Percentiles rank a stretch among this genome's conserved stretches.
Evolutionary conservation across 768 basidiomycete species (phyloP).

Genomic region (Serendipita sp.): DNA sequence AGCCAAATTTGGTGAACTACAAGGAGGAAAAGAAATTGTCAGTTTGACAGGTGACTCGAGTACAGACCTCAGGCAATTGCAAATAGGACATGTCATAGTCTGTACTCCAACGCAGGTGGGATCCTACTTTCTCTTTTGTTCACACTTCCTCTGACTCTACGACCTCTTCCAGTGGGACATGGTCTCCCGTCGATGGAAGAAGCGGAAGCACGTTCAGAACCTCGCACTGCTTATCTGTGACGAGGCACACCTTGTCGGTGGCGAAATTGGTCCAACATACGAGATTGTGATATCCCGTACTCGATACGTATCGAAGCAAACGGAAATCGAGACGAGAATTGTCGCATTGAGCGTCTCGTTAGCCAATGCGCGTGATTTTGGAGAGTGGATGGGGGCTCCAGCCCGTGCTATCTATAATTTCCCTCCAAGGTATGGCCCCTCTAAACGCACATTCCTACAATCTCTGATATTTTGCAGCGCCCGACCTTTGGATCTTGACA

Average conservation of each 20-base stretch:
- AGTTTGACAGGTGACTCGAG: slow-evolving; percentile 89
- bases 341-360: slow-evolving; percentile 92
- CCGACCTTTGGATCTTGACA: slow-evolving; percentile 93
- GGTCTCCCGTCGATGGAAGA: slow-evolving; percentile 86
- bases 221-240: slow-evolving; percentile 89
- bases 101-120: slow-evolving; percentile 79
- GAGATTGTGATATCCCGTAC: slow-evolving; percentile 93
- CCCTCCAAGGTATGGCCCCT: slow-evolving; percentile 52
- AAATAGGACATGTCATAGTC: slow-evolving; percentile 84
- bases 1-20: slow-evolving; percentile 61
- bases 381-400: slow-evolving; percentile 94
- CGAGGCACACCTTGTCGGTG: slow-evolving; percentile 88
- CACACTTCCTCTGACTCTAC: background rate
- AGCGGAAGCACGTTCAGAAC: slow-evolving; percentile 89
- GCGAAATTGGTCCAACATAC: slow-evolving; percentile 90
- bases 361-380: slow-evolving; percentile 87
- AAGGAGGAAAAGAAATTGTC: slow-evolving; percentile 88
- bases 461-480: slow-evolving; percentile 34
- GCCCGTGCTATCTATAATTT: slow-evolving; percentile 97
- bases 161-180: slow-evolving; percentile 69
- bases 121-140: slow-evolving; percentile 1
- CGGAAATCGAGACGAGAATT: slow-evolving; percentile 81
- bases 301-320: slow-evolving; percentile 91
- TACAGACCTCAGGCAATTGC: slow-evolving; percentile 74
- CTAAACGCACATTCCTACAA: background rate